Conservation (phyloP, 495 filamentous ascomycete genomes). For the Bombardia bombarda region DNA sequence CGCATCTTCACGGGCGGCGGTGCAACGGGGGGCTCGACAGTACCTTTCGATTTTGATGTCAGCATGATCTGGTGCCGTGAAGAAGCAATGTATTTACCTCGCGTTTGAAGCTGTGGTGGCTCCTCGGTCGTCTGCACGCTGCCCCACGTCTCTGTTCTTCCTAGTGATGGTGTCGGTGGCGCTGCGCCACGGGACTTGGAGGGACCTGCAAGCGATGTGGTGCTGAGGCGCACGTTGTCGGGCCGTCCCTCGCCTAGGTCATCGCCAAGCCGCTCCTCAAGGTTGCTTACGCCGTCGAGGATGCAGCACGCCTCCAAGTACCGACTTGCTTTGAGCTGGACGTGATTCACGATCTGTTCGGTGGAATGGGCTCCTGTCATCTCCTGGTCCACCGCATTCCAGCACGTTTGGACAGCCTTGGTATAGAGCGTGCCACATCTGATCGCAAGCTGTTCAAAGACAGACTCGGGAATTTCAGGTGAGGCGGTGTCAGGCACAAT, state of each 20-base stretch:
- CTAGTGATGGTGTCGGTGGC: background rate
- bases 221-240: conserved; percentile 2
- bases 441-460: conserved; percentile 55
- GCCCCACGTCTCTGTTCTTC: background rate
- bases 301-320: conserved; percentile 46
- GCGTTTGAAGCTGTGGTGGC: too few relatives aligned
- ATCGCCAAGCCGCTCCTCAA: conserved; percentile 38
- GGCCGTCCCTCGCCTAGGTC: conserved; percentile 23
- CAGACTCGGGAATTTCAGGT: conserved; percentile 31
- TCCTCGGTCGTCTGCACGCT: background rate
- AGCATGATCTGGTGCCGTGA: background rate
- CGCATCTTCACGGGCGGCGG: conserved; percentile 32
- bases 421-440: conserved; percentile 72
- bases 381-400: conserved; percentile 68
- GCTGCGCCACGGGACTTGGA: conserved; percentile 6
- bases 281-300: conserved; percentile 37
- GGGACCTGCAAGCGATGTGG: conserved; percentile 2
- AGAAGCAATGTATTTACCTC: too few relatives aligned
- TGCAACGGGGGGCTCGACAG: conserved; percentile 8
- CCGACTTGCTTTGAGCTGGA: conserved; percentile 33
- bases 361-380: conserved; percentile 26
- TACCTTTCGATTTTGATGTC: background rate
- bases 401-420: conserved; percentile 71
- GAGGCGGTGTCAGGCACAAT: conserved; percentile 36
- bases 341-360: conserved; percentile 33